Base-by-base conservation (phyloP, 2,329 filamentous ascomycete species). In the Colletotrichum shisoi region DNA sequence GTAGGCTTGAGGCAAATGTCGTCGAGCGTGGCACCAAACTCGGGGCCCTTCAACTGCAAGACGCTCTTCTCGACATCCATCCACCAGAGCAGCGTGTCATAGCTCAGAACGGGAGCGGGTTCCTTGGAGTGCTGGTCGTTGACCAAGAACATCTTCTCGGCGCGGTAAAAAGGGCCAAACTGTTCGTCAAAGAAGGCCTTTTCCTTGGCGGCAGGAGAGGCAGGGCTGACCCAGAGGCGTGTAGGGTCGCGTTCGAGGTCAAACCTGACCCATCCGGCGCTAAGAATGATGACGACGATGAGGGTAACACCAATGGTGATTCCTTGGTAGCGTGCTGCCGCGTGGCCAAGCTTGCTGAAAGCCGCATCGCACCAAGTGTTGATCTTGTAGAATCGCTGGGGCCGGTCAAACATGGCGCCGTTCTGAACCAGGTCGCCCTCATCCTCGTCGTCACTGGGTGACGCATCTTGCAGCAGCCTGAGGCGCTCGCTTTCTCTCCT, bases 1-100 rank as follows among this genome's bases (percentile, higher is more conserved):
- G 91, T 92, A 1, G 96, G 96, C 76, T 97, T 97, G 80, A 96
- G 94, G 80, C 95, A 99, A 17, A 99, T 86, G 74, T 98, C 91
- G 31, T 92, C 83, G 3, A 99, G 83, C 0, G 85, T 89, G 60
- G 90, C 85, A 7, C 87, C 89, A 59, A 87, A 88, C 21, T 88
- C 82, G 15, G 86, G 75, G 3, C 93, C 93, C 75, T 90, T 90
- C 63, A 96, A 84, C 46, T 87, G 83, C 63, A 85, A 84, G 42
- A 98, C 87, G 56, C 89, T 89, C 71, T 88, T 87, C 76, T 99
- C 95, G 1, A 98, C 89, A 69, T 89, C 91, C 74, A 95, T 92
- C 95, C 94, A 98, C 95, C 95, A 99, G 31, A 85, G 82, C 11
- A 99, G 82, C 0, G 91, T 97, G 9, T 97, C 92, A 71, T 96